Percentiles rank a stretch among this genome's conserved stretches.
Evolutionary conservation across 2,329 filamentous ascomycete species (phyloP).

Genomic region (Sporothrix euskadiensis): DNA sequence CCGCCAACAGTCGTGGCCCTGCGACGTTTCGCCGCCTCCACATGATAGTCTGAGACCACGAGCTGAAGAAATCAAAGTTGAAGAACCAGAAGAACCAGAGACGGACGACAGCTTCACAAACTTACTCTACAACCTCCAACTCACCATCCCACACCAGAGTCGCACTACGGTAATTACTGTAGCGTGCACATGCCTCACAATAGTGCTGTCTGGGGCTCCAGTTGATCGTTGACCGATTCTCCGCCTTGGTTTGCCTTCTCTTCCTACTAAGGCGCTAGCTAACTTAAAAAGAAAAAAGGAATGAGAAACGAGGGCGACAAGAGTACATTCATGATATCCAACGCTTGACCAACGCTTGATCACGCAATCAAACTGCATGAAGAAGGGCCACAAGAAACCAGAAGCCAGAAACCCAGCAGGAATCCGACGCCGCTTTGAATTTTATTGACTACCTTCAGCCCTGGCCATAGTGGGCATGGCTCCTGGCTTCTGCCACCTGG

Average conservation of each 20-base stretch:
- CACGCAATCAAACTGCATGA: neutral
- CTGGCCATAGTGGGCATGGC: neutral
- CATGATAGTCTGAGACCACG: neutral
- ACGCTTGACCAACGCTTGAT: neutral
- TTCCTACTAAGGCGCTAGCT: constrained; percentile 2
- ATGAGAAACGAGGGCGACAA: neutral
- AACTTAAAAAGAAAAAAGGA: neutral
- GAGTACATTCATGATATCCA: neutral
- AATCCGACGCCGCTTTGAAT: neutral
- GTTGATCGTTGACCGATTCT: neutral
- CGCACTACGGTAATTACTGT: neutral
- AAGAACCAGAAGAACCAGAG: neutral
- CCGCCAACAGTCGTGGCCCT: neutral
- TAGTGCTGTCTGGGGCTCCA: neutral
- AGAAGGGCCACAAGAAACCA: neutral
- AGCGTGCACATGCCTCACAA: constrained; percentile 14
- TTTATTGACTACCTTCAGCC: constrained; percentile 1
- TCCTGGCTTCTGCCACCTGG: neutral
- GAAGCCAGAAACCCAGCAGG: neutral
- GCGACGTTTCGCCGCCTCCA: neutral
- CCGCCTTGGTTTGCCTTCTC: neutral
- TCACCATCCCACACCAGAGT: neutral
- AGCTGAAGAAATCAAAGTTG: neutral
- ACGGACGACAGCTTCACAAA: neutral
- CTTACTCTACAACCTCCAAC: neutral